Base-by-base conservation (phyloP, 164 flowering plant species). In the Annona squamosa region DNA sequence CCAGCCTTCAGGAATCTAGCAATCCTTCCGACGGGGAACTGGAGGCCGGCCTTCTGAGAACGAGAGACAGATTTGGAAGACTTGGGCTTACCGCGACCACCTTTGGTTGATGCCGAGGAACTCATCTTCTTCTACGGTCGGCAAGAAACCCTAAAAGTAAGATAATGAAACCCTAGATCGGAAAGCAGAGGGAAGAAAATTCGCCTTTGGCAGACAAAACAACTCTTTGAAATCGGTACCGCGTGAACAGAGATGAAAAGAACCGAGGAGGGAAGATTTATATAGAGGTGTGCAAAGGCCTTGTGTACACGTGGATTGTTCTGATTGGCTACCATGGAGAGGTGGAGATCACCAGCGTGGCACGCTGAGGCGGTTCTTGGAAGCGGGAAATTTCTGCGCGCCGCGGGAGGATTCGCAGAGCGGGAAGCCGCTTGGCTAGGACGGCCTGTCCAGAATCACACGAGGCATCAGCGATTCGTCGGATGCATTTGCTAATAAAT, bases 21-120 rank as follows among this genome's bases (percentile, higher is more conserved):
- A 72, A 88, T 83, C 46, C 91, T 75, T n/a, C 91, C 88, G 37
- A 86, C 90, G 43, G 91, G 91, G 73, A 88, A 88, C 72, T 88
- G 91, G 3, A 88, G 85, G 62, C 91, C 91, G 4, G 89, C 89
- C 64, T 85, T 86, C 2, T 71, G 72, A 44, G 88, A 85, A 65
- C 87, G 73, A 5, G 89, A 81, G 3, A 84, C 85, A 0, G 91
- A 84, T 66, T 86, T 88, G 16, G 88, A 26, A 19, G 85, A 43
- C 74, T 86, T 85, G 26, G 91, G 78, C 73, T 84, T 86, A 41
- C 91, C 89, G 26, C 89, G 70, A 48, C 89, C 91, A 1, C 86
- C 87, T 26, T 85, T 86, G n/a, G 78, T 72, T 41, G 82, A 64
- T 6, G 72, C 75, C 6, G 81, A 46, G 2, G 80, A 70, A 69